Percentiles rank a stretch among this genome's conserved stretches.
phyloP scores from a whole-genome alignment of 306 rosid species.

The Cicer bijugum region DNA sequence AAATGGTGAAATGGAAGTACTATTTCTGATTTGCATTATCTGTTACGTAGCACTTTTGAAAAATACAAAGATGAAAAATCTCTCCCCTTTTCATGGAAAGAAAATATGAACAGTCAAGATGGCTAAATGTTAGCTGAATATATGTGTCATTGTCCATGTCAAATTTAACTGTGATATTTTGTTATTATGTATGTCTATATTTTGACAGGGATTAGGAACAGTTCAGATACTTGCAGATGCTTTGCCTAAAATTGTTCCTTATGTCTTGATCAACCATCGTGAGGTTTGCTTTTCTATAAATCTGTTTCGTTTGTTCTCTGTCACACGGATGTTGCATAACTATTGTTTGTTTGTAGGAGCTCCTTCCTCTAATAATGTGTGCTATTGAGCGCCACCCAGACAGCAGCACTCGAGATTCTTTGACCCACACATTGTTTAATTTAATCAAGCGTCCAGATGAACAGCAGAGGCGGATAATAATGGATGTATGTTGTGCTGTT shows the following conservation, averaged over 20 bases:
- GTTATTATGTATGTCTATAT: constrained; percentile 39
- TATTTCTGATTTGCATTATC: constrained; percentile 36
- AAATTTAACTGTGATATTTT: constrained; percentile 1
- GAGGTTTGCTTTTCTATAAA: constrained; percentile 62
- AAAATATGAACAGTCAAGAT: constrained; percentile 24
- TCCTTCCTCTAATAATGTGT: constrained; percentile 98
- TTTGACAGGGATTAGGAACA: constrained; percentile 80
- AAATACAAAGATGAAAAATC: constrained; percentile 15
- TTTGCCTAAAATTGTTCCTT: constrained; percentile 97
- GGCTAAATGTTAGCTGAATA: not conserved
- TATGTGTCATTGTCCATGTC: constrained; percentile 10
- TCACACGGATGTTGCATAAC: constrained; percentile 32
- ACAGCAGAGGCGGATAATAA: constrained; percentile 85
- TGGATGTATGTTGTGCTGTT: constrained; percentile 75
- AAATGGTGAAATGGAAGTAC: constrained; percentile 30
- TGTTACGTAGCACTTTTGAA: constrained; percentile 22
- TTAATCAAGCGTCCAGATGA: constrained; percentile 98
- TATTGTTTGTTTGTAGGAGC: constrained; percentile 67
- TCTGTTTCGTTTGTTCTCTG: constrained; percentile 15
- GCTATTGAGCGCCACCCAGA: constrained; percentile 97
- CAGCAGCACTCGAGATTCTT: constrained; percentile 87
- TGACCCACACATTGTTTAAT: constrained; percentile 96
- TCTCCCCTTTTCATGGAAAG: constrained; percentile 22
- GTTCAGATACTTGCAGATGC: constrained; percentile 94
- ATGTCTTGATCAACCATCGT: constrained; percentile 95